Conservation (phyloP, 2,329 filamentous ascomycete genomes). For the Plectosphaerella cucumerina region DNA sequence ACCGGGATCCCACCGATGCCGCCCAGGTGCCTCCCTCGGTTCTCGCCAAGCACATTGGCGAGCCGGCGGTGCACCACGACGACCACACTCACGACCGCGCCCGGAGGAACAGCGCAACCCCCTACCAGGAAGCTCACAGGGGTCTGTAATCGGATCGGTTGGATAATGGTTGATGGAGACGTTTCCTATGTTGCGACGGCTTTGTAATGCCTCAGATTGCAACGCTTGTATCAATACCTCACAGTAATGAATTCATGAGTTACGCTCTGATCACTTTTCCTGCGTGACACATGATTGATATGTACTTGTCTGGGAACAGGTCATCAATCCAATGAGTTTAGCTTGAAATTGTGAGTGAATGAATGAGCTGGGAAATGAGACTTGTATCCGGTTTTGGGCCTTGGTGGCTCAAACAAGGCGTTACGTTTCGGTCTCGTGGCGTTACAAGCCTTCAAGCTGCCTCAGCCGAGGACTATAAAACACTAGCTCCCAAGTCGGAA, state of each 20-base stretch:
- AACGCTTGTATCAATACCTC: constrained; percentile 3
- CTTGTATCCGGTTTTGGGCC: no score
- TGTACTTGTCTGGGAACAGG: no score
- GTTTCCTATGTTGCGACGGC: constrained; percentile 1
- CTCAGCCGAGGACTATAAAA: no score
- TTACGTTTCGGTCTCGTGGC: no score
- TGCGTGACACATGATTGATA: no score
- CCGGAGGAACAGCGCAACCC: constrained; percentile 39
- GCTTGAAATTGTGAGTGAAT: no score
- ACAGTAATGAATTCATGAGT: constrained; percentile 2
- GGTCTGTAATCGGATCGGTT: constrained; percentile 31
- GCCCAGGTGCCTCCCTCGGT: constrained; percentile 54
- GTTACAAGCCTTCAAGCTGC: no score
- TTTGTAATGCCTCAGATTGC: not conserved
- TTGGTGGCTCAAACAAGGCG: no score
- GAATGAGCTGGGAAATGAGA: no score
- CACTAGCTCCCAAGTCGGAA: no score
- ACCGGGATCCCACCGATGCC: constrained; percentile 49
- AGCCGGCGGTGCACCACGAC: constrained; percentile 39
- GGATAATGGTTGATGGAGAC: not conserved
- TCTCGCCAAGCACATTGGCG: constrained; percentile 41
- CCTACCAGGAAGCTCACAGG: constrained; percentile 43
- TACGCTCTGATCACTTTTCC: not conserved
- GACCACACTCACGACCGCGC: constrained; percentile 37
- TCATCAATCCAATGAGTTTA: no score